phyloP scores from a whole-genome alignment of 1,139 yeast species.

The Hanseniaspora gamundiae region DNA sequence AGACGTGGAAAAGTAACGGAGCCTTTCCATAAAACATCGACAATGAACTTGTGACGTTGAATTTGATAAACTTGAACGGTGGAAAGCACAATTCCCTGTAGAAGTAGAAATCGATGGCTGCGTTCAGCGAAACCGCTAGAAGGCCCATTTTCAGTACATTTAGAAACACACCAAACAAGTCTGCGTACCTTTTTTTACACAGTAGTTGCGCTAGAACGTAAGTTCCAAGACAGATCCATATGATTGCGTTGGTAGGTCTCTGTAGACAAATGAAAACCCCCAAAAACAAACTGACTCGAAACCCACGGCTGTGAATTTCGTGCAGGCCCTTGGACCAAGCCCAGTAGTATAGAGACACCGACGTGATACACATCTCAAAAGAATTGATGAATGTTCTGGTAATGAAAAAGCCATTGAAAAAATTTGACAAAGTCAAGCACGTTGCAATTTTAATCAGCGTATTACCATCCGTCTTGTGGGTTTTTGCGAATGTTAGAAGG shows the following conservation, averaged over 20 bases:
- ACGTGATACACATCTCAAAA: slow-evolving; percentile 62
- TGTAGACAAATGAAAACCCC: slow-evolving; percentile 53
- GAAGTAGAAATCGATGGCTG: slow-evolving; percentile 44
- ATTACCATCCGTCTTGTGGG: slow-evolving; percentile 13
- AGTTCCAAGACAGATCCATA: slow-evolving; percentile 58
- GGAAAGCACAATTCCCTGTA: slow-evolving; percentile 55
- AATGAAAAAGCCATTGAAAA: slow-evolving; percentile 71
- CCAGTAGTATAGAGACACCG: slow-evolving; percentile 65
- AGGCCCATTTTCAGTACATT: slow-evolving; percentile 19
- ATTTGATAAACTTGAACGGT: slow-evolving; percentile 52
- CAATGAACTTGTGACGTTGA: slow-evolving; percentile 61
- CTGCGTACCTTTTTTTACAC: slow-evolving; percentile 7
- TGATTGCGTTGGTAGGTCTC: slow-evolving; percentile 70
- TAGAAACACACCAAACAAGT: slow-evolving; percentile 12
- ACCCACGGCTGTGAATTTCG: slow-evolving; percentile 12
- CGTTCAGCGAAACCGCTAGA: slow-evolving; percentile 27
- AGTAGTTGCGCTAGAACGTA: slow-evolving; percentile 22
- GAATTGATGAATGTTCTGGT: slow-evolving; percentile 83
- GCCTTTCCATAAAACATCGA: slow-evolving; percentile 79
- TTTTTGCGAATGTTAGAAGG: slow-evolving; percentile 20
- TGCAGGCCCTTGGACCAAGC: slow-evolving; percentile 37
- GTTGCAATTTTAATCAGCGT: slow-evolving; percentile 12
- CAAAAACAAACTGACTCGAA: slow-evolving; percentile 24
- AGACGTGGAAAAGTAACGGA: slow-evolving; percentile 74
- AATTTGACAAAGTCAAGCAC: slow-evolving; percentile 51